phyloP scores from a whole-genome alignment of 371 early-diverging fungal genomes.

The Choanephora cucurbitarum region DNA sequence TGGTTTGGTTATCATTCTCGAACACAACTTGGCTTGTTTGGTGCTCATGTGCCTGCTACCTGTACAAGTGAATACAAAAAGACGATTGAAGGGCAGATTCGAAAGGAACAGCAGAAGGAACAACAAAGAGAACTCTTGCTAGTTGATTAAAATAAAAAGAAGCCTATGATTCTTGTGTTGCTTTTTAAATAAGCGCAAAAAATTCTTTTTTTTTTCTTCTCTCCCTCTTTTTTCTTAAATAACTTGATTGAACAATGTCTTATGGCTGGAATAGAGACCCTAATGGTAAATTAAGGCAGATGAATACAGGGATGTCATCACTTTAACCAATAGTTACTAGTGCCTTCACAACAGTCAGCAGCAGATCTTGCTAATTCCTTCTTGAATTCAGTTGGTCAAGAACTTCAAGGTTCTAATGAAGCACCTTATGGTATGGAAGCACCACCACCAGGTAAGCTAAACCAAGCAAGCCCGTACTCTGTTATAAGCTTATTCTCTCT shows the following conservation, averaged over 20 bases:
- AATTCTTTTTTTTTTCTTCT: not conserved
- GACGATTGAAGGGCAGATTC: constrained; percentile 27
- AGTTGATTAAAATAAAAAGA: not conserved
- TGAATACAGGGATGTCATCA: no score
- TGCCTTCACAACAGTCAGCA: constrained; percentile 28
- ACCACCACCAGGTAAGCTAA: constrained; percentile 18
- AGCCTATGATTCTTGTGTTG: no score
- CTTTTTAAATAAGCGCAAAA: constrained; percentile 6
- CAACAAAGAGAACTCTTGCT: constrained; percentile 11
- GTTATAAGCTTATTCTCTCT: no score
- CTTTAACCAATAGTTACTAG: no score
- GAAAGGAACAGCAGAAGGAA: constrained; percentile 32
- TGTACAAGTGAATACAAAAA: constrained; percentile 48
- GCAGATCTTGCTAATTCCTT: constrained; percentile 51
- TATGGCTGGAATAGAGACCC: constrained; percentile 31
- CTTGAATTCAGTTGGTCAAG: constrained; percentile 48
- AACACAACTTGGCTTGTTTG: constrained; percentile 32
- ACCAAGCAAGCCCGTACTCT: not conserved
- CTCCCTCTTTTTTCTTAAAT: not conserved
- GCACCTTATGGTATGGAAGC: constrained; percentile 25
- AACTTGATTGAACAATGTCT: constrained; percentile 15
- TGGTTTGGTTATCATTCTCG: constrained; percentile 60
- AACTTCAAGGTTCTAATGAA: constrained; percentile 31
- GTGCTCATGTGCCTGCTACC: constrained; percentile 31
- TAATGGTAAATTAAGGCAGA: constrained; percentile 10